A percentile compares a stretch with the other conserved stretches of the same genome.
These are phyloP conservation scores for Gliomastix tumulicola DNA, from an alignment of 2,329 filamentous ascomycete genomes.

Conservation along the genomic window DNA sequence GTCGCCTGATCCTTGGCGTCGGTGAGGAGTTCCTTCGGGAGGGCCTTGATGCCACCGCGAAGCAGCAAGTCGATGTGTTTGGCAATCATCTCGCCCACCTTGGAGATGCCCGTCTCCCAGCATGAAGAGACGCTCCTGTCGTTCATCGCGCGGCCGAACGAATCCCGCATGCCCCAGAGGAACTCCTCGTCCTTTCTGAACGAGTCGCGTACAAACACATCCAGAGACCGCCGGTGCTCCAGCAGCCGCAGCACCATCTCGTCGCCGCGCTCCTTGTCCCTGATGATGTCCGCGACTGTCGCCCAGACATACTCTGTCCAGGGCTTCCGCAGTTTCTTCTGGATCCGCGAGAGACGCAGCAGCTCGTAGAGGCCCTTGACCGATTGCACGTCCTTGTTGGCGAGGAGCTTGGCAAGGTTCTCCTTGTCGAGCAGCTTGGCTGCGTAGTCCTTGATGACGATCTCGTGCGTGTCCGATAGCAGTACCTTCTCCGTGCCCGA, in stretches of 20 bases:
- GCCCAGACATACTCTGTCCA: slow-evolving; percentile 75
- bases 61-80: slow-evolving; percentile 92
- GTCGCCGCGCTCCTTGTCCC: slow-evolving; percentile 69
- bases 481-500: slow-evolving; percentile 74
- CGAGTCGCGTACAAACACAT: slow-evolving; percentile 67
- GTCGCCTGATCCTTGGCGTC: slow-evolving; percentile 50
- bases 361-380: slow-evolving; percentile 74
- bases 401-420: slow-evolving; percentile 66
- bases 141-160: slow-evolving; percentile 90
- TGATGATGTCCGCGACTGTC: slow-evolving; percentile 70
- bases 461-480: slow-evolving; percentile 64
- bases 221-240: slow-evolving; percentile 71
- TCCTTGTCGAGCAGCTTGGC: slow-evolving; percentile 57
- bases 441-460: slow-evolving; percentile 63
- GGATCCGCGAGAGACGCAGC: slow-evolving; percentile 64
- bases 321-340: slow-evolving; percentile 60
- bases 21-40: slow-evolving; percentile 62
- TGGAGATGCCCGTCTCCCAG: slow-evolving; percentile 79
- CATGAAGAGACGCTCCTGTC: slow-evolving; percentile 66
- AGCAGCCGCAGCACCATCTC: slow-evolving; percentile 84
- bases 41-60: slow-evolving; percentile 77
- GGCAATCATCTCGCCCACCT: slow-evolving; percentile 97
- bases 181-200: slow-evolving; percentile 75
- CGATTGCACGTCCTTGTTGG: slow-evolving; percentile 60
- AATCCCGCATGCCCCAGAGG: slow-evolving; percentile 70